Evolutionary conservation across 2,329 filamentous ascomycete species (phyloP), one percentile per base, ranked within the genome.

Genomic region (Teratosphaeria nubilosa): DNA sequence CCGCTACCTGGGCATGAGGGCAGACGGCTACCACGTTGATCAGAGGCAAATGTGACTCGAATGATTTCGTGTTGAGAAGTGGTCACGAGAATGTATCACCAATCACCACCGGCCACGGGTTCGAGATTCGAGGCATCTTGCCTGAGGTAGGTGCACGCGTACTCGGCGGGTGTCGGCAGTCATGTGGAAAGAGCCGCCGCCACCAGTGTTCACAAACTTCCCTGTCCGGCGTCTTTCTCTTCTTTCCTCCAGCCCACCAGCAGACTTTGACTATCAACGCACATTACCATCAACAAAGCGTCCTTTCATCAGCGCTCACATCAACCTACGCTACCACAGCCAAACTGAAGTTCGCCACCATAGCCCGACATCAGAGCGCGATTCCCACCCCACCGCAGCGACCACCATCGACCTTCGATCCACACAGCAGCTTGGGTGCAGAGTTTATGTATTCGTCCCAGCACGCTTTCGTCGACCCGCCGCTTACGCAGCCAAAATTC

Each of bases 391-490:
- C 58, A 58, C 59, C 61, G 57, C 56, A 59, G 63, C 60, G 45
- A 59, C 56, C 56, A 50, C 27, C 59, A 59, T 51, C 54, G 50
- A 50, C 31, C 32, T 50, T 52, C 56, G 58, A 55, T 32, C 25
- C 56, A 57, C 14, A 32, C 50, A 50, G 25, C 60, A 51, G 57
- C 62, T 62, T 66, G 51, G 63, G 65, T 58, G 62, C 66, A 68
- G 67, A 65, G 90, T 95, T 88, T 95, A 95, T 95, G 91, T 95
- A 95, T 96, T 91, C 91, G 90, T 87, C 90, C 89, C 87, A 88
- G 85, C 85, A 88, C 88, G 86, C 90, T 86, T 91, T 90, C 86
- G 89, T 92, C 86, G 86, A 87, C 80, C 86, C 86, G 84, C 90
- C 90, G 82, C 85, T 90, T 82, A 90, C 90, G 88, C 90, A 95